Percentiles rank a stretch among this genome's conserved stretches.
These are phyloP conservation scores for Verbascum thapsus DNA, from an alignment of 257 asterid species.

Conservation along the genomic window DNA sequence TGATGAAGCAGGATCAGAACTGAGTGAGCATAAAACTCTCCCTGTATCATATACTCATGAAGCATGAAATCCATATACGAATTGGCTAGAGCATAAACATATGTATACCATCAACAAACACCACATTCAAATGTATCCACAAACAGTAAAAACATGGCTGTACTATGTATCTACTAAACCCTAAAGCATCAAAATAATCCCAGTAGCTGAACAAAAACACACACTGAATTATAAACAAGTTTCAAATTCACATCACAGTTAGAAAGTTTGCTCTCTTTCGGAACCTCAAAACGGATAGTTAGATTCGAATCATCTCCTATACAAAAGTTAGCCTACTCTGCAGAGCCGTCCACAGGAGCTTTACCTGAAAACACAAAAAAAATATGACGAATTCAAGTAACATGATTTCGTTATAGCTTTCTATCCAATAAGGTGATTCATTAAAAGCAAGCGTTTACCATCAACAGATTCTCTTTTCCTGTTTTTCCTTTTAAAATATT, in stretches of 20 bases:
- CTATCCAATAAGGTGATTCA: background rate
- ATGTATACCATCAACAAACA: too few species aligned
- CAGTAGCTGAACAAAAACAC: slow-evolving; percentile 23
- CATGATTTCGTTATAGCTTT: background rate
- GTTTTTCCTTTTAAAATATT: slow-evolving; percentile 37
- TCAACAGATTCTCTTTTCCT: slow-evolving; percentile 26
- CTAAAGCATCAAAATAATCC: slow-evolving; percentile 9
- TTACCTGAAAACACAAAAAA: slow-evolving; percentile 30
- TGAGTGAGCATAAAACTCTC: too few species aligned
- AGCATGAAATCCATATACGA: too few species aligned
- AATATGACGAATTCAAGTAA: background rate
- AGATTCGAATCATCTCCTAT: too few species aligned
- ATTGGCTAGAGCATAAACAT: too few species aligned
- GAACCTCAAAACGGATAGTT: too few species aligned
- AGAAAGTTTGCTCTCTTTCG: too few species aligned
- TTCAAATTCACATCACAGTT: background rate
- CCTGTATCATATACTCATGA: too few species aligned
- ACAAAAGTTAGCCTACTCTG: slow-evolving; percentile 29
- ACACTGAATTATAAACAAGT: background rate
- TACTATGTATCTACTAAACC: slow-evolving; percentile 12
- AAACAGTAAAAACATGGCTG: slow-evolving; percentile 1
- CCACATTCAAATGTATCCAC: too few species aligned
- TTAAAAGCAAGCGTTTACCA: slow-evolving; percentile 23
- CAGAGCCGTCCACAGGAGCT: slow-evolving; percentile 24
- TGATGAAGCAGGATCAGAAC: too few species aligned